phyloP scores from a whole-genome alignment of 2,329 filamentous ascomycete species.

The Fusarium begoniae region DNA sequence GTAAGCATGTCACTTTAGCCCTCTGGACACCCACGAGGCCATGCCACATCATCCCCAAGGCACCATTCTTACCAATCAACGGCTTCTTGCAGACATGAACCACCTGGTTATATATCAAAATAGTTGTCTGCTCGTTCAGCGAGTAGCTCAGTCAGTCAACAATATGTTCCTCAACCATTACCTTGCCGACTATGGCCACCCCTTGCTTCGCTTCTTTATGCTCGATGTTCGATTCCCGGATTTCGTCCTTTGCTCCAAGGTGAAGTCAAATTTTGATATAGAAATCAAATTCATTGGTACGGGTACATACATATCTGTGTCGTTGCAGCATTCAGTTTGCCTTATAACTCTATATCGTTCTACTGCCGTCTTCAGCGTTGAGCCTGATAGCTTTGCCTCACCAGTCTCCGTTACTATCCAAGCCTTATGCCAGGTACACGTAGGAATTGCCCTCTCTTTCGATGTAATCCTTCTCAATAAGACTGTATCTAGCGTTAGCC shows the following conservation, averaged over 20 bases:
- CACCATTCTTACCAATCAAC: not conserved
- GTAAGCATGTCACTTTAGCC: not conserved
- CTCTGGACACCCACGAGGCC: conserved; percentile 2
- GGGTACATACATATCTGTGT: not conserved
- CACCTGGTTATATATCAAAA: conserved; percentile 12
- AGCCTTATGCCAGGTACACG: conserved; percentile 70
- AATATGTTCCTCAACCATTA: not conserved
- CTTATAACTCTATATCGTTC: not conserved
- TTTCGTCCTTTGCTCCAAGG: not conserved
- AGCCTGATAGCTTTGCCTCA: not conserved
- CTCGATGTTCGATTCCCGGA: conserved; percentile 15
- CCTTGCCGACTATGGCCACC: conserved; percentile 27
- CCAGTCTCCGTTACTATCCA: not conserved
- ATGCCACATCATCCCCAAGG: not conserved
- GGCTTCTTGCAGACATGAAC: not conserved
- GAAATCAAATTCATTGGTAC: not conserved
- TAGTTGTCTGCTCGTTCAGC: conserved; percentile 3
- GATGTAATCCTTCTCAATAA: conserved; percentile 94
- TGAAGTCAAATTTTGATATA: not conserved
- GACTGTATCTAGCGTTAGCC: conserved; percentile 55
- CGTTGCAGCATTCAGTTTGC: not conserved
- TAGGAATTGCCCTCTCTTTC: conserved; percentile 80
- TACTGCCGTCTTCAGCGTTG: not conserved
- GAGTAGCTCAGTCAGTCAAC: conserved; percentile 32
- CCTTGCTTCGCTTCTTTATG: conserved; percentile 24